phyloP scores from a whole-genome alignment of 106 monocot genomes.

The Posidonia australis region DNA sequence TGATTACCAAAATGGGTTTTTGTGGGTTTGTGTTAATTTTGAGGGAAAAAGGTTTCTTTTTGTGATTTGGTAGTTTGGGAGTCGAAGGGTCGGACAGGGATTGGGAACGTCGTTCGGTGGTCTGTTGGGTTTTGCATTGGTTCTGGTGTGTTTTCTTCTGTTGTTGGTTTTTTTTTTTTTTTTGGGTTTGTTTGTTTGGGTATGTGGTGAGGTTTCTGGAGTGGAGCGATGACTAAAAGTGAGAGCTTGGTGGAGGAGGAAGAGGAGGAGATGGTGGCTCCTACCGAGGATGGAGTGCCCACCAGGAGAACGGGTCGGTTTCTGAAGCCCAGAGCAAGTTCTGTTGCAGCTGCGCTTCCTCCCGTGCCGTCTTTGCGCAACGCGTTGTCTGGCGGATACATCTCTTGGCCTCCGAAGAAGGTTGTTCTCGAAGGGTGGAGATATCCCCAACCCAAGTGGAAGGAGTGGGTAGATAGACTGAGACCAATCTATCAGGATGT shows the following conservation, averaged over 20 bases:
- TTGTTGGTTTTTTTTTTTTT: not conserved
- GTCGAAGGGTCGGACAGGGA: too few relatives aligned
- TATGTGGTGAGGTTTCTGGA: not conserved
- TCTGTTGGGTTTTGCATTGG: not conserved
- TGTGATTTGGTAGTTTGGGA: too few relatives aligned
- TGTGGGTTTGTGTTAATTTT: too few relatives aligned
- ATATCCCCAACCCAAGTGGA: conserved; percentile 34
- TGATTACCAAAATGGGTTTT: too few relatives aligned
- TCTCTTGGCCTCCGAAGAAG: conserved; percentile 18
- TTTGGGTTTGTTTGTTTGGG: not conserved
- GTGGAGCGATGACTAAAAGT: conserved; percentile 10
- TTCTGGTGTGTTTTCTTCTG: not conserved
- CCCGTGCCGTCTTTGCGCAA: conserved; percentile 11
- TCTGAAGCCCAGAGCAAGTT: conserved; percentile 22
- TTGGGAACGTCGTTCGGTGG: too few relatives aligned
- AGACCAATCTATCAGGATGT: conserved; percentile 21
- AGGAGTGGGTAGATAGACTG: conserved; percentile 52
- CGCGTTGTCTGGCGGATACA: not conserved
- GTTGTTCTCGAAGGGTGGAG: conserved; percentile 49
- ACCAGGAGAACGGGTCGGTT: conserved; percentile 46
- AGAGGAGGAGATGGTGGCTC: conserved; percentile 43
- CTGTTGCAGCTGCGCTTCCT: conserved; percentile 3
- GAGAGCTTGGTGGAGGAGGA: conserved; percentile 37
- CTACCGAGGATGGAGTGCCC: conserved; percentile 11
- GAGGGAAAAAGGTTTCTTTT: too few relatives aligned